These are phyloP conservation scores for Westerdykella ornata DNA, from an alignment of 2,329 filamentous ascomycete genomes.

Conservation along the genomic window DNA sequence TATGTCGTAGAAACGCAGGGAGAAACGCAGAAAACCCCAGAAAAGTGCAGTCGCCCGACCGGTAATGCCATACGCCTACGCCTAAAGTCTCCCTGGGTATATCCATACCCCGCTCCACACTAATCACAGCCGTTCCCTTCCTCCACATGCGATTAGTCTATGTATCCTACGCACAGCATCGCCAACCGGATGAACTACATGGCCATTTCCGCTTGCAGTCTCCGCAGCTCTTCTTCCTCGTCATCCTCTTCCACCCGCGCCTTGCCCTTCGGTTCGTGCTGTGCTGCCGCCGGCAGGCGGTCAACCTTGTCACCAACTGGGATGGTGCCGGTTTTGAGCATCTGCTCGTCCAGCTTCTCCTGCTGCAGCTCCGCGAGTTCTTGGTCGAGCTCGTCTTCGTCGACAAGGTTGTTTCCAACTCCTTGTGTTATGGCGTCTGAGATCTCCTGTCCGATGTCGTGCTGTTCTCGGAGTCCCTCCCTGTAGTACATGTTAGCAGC, in stretches of 20 bases:
- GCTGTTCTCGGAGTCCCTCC: constrained; percentile 87
- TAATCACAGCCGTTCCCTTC: not conserved
- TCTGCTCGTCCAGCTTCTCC: constrained; percentile 85
- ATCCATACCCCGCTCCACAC: not conserved
- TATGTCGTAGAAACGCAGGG: too few relatives aligned
- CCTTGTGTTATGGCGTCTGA: constrained; percentile 70
- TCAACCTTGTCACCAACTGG: constrained; percentile 74
- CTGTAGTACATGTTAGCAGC: constrained; percentile 42
- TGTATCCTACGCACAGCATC: not conserved
- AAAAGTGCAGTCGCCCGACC: too few relatives aligned
- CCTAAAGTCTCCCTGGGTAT: not conserved
- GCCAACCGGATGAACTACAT: constrained; percentile 52
- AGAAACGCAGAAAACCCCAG: too few relatives aligned
- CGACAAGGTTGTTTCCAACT: constrained; percentile 62
- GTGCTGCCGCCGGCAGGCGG: constrained; percentile 67
- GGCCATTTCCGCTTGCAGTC: constrained; percentile 93
- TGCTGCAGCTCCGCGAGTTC: constrained; percentile 85
- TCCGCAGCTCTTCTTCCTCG: constrained; percentile 89
- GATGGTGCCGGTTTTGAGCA: constrained; percentile 81
- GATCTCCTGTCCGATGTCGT: constrained; percentile 89
- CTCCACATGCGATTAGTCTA: not conserved
- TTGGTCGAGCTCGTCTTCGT: constrained; percentile 79
- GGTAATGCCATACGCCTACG: not conserved
- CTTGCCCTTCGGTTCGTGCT: constrained; percentile 49
- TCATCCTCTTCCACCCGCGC: constrained; percentile 65